A percentile compares a stretch with the other conserved stretches of the same genome.
phyloP scores from a whole-genome alignment of 768 basidiomycete genomes.

The Tricholomella constricta region DNA sequence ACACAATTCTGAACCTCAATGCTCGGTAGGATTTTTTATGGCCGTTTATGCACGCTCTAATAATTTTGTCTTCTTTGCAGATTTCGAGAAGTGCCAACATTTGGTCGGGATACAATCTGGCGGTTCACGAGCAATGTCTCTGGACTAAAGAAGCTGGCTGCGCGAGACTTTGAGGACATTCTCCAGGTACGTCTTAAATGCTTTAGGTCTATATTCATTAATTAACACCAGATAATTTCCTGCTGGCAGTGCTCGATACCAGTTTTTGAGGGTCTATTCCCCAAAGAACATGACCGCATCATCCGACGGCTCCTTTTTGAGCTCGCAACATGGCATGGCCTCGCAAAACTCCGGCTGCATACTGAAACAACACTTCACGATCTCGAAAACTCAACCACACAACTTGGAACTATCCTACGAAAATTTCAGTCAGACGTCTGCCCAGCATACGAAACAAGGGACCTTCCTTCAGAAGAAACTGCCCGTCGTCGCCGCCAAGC shows the following conservation, averaged over 20 bases:
- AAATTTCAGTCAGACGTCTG: slow-evolving; percentile 11
- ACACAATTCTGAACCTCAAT: slow-evolving; percentile 16
- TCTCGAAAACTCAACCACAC: slow-evolving; percentile 7
- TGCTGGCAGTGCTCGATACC: slow-evolving; percentile 10
- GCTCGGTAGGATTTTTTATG: slow-evolving; percentile 7
- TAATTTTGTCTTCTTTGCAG: background rate
- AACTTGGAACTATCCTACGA: slow-evolving; percentile 10
- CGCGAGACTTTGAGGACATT: slow-evolving; percentile 31
- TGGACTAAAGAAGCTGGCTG: slow-evolving; percentile 24
- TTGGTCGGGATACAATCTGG: slow-evolving; percentile 16
- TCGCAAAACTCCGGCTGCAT: slow-evolving; percentile 28
- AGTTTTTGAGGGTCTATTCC: slow-evolving; percentile 13
- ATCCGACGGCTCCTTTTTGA: slow-evolving; percentile 20
- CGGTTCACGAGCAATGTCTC: slow-evolving; percentile 23
- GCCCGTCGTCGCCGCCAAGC: background rate
- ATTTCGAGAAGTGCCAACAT: slow-evolving; percentile 1
- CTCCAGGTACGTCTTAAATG: slow-evolving; percentile 24
- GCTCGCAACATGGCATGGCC: slow-evolving; percentile 26
- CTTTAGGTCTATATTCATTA: background rate
- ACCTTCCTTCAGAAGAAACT: slow-evolving; percentile 12
- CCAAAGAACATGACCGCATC: slow-evolving; percentile 17
- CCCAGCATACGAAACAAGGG: background rate
- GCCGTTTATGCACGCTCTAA: background rate
- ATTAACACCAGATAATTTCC: background rate
- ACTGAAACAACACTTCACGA: slow-evolving; percentile 7